These are phyloP conservation scores for Aspergillus tanneri DNA, from an alignment of 2,329 filamentous ascomycete genomes.

Conservation along the genomic window DNA sequence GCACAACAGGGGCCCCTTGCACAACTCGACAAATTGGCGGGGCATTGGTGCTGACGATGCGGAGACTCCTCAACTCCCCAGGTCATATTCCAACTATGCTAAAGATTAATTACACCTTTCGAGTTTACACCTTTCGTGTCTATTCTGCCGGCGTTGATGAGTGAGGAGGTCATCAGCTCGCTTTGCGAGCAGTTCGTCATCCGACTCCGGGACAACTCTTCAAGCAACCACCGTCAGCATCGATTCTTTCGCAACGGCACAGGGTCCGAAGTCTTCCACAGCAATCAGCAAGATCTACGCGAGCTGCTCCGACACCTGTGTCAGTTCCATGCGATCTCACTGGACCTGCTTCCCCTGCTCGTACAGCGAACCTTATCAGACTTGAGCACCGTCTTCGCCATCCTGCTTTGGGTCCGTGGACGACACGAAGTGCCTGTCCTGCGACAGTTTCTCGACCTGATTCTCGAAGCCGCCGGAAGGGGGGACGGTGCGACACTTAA, in stretches of 20 bases:
- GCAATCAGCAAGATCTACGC: conserved; percentile 7
- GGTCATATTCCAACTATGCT: too few relatives aligned
- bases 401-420: conserved; percentile 31
- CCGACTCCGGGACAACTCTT: conserved; percentile 7
- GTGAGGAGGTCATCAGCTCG: background rate
- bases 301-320: conserved; percentile 6
- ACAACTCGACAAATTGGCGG: too few relatives aligned
- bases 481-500: background rate
- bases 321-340: background rate
- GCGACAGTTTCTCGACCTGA: conserved; percentile 12
- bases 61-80: too few relatives aligned
- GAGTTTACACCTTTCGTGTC: too few relatives aligned
- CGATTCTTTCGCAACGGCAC: conserved; percentile 21
- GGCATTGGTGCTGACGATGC: too few relatives aligned
- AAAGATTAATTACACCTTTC: too few relatives aligned
- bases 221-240: conserved; percentile 11
- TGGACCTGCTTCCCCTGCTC: background rate
- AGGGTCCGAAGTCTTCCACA: conserved; percentile 17
- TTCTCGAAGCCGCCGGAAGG: background rate
- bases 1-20: too few relatives aligned
- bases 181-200: conserved; percentile 13
- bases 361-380: conserved; percentile 15
- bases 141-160: too few relatives aligned
- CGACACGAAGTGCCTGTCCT: conserved; percentile 22
- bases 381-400: conserved; percentile 32